These are phyloP conservation scores for Malania oleifera DNA, from an alignment of 164 flowering plant species.

Conservation along the genomic window DNA sequence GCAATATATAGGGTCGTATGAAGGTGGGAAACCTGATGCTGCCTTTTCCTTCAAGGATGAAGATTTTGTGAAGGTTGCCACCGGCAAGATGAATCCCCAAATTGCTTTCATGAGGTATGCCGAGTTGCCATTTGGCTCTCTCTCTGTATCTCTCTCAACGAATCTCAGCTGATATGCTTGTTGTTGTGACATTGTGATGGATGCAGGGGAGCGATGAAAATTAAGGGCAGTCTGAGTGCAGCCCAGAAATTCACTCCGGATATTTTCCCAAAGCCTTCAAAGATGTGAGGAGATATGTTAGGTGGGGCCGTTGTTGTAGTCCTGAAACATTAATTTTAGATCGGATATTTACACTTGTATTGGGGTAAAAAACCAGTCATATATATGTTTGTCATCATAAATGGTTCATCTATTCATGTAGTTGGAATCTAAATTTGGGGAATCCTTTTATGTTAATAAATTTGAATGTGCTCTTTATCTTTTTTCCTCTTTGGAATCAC, in stretches of 20 bases:
- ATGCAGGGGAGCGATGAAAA: slow-evolving; percentile 85
- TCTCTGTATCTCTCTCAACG: too few relatives aligned
- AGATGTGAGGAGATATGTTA: slow-evolving; percentile 48
- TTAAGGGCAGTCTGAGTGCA: slow-evolving; percentile 91
- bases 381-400: too few relatives aligned
- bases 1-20: slow-evolving; percentile 54
- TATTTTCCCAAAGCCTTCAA: slow-evolving; percentile 95
- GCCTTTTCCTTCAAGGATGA: slow-evolving; percentile 90
- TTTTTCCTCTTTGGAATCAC: too few relatives aligned
- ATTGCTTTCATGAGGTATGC: slow-evolving; percentile 92
- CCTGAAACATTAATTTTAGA: neutral
- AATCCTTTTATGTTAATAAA: too few relatives aligned
- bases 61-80: slow-evolving; percentile 77
- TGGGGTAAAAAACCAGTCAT: neutral
- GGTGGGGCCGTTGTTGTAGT: neutral
- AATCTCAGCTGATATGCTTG: neutral
- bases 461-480: too few relatives aligned
- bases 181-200: slow-evolving; percentile 6
- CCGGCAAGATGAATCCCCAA: slow-evolving; percentile 94
- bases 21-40: slow-evolving; percentile 92
- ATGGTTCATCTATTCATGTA: too few relatives aligned
- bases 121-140: neutral
- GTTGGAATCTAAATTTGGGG: too few relatives aligned
- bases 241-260: slow-evolving; percentile 97
- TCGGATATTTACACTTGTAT: slow-evolving; percentile 1